Evolutionary conservation across 2,329 filamentous ascomycete species (phyloP), one percentile per base, ranked within the genome.

Genomic region (Cercospora berteroae): DNA sequence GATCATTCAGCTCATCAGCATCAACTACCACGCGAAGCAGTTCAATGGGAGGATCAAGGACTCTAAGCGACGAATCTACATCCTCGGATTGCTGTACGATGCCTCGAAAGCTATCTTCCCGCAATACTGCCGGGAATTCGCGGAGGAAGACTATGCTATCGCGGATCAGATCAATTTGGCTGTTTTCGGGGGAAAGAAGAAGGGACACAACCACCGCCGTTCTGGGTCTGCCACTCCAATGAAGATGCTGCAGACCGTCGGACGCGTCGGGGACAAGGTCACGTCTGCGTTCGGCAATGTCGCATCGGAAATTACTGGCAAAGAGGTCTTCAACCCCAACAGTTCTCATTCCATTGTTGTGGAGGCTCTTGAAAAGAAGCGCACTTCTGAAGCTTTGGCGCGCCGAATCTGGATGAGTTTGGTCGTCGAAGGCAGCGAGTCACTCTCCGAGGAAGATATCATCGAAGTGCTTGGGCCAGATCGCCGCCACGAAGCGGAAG

Each of bases 381-480:
- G 86, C 67, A 91, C 93, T 6, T 92, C 93, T 0, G 94, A 98
- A 78, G 95, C 95, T n/a, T 83, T 98, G 66, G 94, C 92, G n/a
- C 90, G 88, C 72, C 90, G 95, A 75, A 90, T 98, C 70, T 98
- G 95, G 95, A 96, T 97, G 92, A 97, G 94, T 0, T 96, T 97
- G 77, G 95, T 97, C 1, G 88, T 95, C 4, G 94, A 98, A 79
- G 93, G 93, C 73, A 89, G 89, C 67, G 92, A 97, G 48, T 83
- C 89, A 0, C 84, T 99, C 8, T 92, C 87, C 72, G 80, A 86
- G 8, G 93, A 97, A 4, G 95, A 99, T 77, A 86, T 99, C 42
- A 78, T 89, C 31, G 94, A 98, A 77, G 94, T 98, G 9, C 89
- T 99, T 67, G 94, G 94, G 2, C 82, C 86, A 0, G 86, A 87